phyloP scores from a whole-genome alignment of 1,284 basidiomycete genomes.

The Apiotrichum domesticum region DNA sequence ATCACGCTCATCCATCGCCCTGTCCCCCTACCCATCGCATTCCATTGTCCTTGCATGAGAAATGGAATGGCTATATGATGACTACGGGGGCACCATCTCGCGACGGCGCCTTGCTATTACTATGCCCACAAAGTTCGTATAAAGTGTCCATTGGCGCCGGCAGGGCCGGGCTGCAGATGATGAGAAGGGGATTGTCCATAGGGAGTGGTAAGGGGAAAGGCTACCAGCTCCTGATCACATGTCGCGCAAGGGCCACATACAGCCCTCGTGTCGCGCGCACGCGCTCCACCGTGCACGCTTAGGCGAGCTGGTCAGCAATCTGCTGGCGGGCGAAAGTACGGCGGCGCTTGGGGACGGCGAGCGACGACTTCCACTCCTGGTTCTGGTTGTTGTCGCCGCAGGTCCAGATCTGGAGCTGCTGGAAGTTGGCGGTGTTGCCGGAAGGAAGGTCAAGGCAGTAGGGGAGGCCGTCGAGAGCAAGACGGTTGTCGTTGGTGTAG shows the following conservation, averaged over 20 bases:
- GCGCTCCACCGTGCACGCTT: not conserved
- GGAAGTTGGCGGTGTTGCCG: conserved; percentile 18
- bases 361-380: conserved; percentile 30
- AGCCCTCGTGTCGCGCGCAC: not conserved
- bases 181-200: too few species aligned
- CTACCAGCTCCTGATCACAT: too few species aligned
- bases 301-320: not conserved
- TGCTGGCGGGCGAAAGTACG: not conserved
- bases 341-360: not conserved
- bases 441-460: conserved; percentile 32
- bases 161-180: too few species aligned
- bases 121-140: too few species aligned
- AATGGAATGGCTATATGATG: too few species aligned
- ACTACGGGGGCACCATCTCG: too few species aligned
- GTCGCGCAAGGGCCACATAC: not conserved
- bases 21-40: too few species aligned
- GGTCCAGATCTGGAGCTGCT: conserved; percentile 20
- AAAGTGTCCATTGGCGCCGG: too few species aligned
- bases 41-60: too few species aligned
- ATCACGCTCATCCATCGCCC: too few species aligned
- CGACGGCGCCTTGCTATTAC: too few species aligned
- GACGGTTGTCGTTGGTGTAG: conserved; percentile 23
- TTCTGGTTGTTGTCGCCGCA: conserved; percentile 31
- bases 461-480: conserved; percentile 17
- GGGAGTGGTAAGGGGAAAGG: too few species aligned